Evolutionary conservation across 2,329 filamentous ascomycete species (phyloP).

Genomic region (Ophiocordyceps robertsii): DNA sequence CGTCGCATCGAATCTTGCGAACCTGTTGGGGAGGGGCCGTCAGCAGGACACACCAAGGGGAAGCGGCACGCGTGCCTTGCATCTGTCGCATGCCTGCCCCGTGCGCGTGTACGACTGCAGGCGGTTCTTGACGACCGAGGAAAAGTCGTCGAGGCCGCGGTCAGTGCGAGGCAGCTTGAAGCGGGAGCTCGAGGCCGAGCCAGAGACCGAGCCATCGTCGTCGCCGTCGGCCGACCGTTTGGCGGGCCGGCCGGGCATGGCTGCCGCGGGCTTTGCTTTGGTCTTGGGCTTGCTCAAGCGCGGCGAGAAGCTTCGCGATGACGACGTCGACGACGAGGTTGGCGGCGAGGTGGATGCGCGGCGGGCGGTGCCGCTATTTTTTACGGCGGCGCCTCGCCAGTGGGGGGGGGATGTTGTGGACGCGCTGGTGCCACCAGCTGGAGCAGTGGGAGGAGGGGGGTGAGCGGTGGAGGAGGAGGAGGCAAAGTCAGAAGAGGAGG

Average conservation of each 20-base stretch:
- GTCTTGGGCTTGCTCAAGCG: not conserved
- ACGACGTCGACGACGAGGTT: conserved; percentile 4
- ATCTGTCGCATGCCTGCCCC: conserved; percentile 78
- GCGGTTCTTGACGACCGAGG: conserved; percentile 40
- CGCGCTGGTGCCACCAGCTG: not conserved
- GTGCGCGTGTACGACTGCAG: conserved; percentile 48
- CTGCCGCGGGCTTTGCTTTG: conserved; percentile 1
- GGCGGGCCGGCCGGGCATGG: conserved; percentile 6
- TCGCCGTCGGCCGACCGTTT: conserved; percentile 29
- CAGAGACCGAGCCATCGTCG: conserved; percentile 9
- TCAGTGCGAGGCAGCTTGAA: conserved; percentile 37
- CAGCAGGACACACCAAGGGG: conserved; percentile 1
- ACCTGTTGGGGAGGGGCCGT: conserved; percentile 32
- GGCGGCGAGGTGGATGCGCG: conserved; percentile 1
- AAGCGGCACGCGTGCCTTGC: conserved; percentile 47
- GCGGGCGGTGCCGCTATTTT: not conserved
- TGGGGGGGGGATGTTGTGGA: not conserved
- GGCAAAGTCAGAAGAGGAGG: no score
- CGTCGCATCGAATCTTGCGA: conserved; percentile 81
- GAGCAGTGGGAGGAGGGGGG: not conserved
- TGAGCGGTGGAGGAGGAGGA: not conserved
- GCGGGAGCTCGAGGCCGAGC: conserved; percentile 19
- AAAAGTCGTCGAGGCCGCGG: conserved; percentile 35
- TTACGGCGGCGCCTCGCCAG: not conserved
- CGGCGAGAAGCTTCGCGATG: conserved; percentile 3